A percentile compares a stretch with the other conserved stretches of the same genome.
Evolutionary conservation across 441 rosid genomes (phyloP).

Genomic region (Aquilaria agallochum): DNA sequence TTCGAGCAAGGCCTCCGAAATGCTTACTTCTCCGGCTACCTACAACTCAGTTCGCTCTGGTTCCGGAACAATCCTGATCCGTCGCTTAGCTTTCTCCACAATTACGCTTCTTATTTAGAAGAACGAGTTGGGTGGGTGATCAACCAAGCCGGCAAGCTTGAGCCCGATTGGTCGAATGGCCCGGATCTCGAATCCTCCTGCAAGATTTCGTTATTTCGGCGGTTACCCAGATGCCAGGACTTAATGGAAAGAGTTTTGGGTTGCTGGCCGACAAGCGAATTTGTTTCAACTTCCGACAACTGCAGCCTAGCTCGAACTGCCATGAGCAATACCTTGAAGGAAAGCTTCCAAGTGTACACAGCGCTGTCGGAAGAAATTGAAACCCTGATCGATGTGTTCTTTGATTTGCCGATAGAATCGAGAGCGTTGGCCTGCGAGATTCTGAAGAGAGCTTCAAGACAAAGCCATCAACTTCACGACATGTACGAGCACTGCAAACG

Average conservation of each 20-base stretch:
- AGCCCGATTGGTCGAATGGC: slow-evolving; percentile 47
- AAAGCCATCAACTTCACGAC: slow-evolving; percentile 40
- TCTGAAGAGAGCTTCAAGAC: slow-evolving; percentile 54
- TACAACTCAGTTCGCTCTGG: slow-evolving; percentile 47
- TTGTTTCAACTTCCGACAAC: slow-evolving; percentile 22
- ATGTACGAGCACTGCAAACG: slow-evolving; percentile 53
- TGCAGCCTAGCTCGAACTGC: slow-evolving; percentile 43
- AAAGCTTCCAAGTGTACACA: slow-evolving; percentile 76
- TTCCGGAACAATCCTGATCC: slow-evolving; percentile 29
- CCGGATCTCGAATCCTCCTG: slow-evolving; percentile 35
- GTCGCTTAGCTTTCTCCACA: slow-evolving; percentile 40
- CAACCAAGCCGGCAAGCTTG: slow-evolving; percentile 80
- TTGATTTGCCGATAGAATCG: slow-evolving; percentile 58
- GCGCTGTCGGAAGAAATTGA: slow-evolving; percentile 47
- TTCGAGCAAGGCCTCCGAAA: slow-evolving; percentile 64
- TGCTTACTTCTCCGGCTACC: slow-evolving; percentile 62
- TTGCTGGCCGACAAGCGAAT: slow-evolving; percentile 33
- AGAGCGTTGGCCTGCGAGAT: slow-evolving; percentile 59
- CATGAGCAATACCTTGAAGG: slow-evolving; percentile 61
- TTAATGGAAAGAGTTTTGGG: slow-evolving; percentile 56
- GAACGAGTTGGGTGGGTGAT: slow-evolving; percentile 79
- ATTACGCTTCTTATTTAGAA: slow-evolving; percentile 61
- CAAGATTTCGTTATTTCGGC: slow-evolving; percentile 51
- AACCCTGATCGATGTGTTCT: slow-evolving; percentile 46
- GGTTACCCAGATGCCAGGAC: slow-evolving; percentile 59